A percentile compares a stretch with the other conserved stretches of the same genome.
These are phyloP conservation scores for Pleurotus tuber-regium DNA, from an alignment of 768 basidiomycete genomes.

Conservation along the genomic window DNA sequence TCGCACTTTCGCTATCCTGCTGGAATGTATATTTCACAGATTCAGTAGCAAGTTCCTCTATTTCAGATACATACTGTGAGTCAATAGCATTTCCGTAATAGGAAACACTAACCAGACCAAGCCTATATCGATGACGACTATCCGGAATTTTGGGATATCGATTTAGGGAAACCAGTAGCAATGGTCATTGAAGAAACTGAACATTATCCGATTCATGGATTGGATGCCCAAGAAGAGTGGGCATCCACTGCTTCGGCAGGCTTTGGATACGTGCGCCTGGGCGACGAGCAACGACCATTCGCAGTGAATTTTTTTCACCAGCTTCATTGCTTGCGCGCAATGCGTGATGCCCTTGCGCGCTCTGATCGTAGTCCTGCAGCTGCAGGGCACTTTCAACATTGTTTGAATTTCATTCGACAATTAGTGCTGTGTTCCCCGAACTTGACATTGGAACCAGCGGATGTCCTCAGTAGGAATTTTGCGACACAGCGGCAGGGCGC, in stretches of 20 bases:
- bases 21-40: not conserved
- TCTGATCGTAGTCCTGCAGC: not conserved
- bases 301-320: slow-evolving; percentile 31
- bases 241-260: slow-evolving; percentile 22
- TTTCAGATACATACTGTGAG: slow-evolving; percentile 2
- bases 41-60: not conserved
- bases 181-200: slow-evolving; percentile 28
- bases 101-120: slow-evolving; percentile 8
- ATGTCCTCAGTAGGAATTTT: slow-evolving; percentile 16
- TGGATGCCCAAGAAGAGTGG: slow-evolving; percentile 25
- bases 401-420: slow-evolving; percentile 21
- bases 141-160: slow-evolving; percentile 23
- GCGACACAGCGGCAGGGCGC: slow-evolving; percentile 16
- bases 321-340: slow-evolving; percentile 28
- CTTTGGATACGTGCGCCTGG: slow-evolving; percentile 29
- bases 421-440: slow-evolving; percentile 19
- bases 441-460: slow-evolving; percentile 18
- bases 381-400: slow-evolving; percentile 18
- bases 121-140: slow-evolving; percentile 28
- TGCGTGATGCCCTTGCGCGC: slow-evolving; percentile 14
- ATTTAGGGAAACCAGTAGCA: slow-evolving; percentile 13
- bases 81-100: not conserved
- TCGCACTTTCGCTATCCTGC: not conserved
- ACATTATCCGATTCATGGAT: slow-evolving; percentile 23
- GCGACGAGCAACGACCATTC: slow-evolving; percentile 25